Conservation (phyloP, 1,139 yeast genomes). For the Yamadazyma triangularis region DNA sequence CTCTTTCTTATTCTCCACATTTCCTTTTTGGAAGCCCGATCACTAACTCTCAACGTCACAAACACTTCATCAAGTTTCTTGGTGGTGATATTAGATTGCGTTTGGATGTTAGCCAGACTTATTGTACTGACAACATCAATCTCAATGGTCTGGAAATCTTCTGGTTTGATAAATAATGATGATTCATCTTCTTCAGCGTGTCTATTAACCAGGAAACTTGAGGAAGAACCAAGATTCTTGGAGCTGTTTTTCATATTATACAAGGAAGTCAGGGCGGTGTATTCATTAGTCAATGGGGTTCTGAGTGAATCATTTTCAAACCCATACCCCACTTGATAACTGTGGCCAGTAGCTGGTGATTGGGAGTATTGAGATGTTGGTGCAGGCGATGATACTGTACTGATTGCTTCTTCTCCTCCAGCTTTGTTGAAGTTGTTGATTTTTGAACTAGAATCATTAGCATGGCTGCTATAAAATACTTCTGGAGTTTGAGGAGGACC, state of each 20-base stretch:
- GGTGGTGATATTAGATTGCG: conserved; percentile 19
- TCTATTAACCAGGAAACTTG: conserved; percentile 6
- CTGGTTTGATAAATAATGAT: conserved; percentile 56
- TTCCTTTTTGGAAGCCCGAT: conserved; percentile 55
- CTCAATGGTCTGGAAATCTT: conserved; percentile 57
- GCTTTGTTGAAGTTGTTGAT: neutral
- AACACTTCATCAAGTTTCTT: conserved; percentile 51
- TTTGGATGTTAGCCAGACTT: conserved; percentile 15
- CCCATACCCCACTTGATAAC: conserved; percentile 3
- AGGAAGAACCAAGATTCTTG: conserved; percentile 1
- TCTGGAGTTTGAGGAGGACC: conserved; percentile 17
- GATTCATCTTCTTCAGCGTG: conserved; percentile 9
- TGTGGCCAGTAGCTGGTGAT: conserved; percentile 10
- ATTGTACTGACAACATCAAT: conserved; percentile 58
- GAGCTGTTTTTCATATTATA: neutral
- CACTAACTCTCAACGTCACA: conserved; percentile 58
- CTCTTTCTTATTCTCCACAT: conserved; percentile 71
- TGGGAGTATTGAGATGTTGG: conserved; percentile 9
- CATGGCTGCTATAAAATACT: conserved; percentile 8
- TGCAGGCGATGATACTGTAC: conserved; percentile 13
- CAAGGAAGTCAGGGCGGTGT: conserved; percentile 9
- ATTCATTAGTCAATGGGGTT: conserved; percentile 8
- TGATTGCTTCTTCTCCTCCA: conserved; percentile 5
- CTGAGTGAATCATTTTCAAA: conserved; percentile 7
- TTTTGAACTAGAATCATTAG: neutral